Evolutionary conservation across 805 yeast species (phyloP).

Genomic region (Hanseniaspora jakobsenii): DNA sequence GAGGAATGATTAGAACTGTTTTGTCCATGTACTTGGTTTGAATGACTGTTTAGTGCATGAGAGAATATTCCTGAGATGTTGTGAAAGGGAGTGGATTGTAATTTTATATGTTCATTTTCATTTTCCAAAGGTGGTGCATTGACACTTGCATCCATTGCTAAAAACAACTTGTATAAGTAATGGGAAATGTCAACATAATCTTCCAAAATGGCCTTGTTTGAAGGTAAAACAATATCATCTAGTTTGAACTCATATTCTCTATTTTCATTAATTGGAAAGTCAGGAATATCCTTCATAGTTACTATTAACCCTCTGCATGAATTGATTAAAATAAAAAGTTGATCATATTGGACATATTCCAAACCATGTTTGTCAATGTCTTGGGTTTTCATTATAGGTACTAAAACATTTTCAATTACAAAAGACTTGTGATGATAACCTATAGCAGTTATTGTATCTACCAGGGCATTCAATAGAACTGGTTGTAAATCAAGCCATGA

Average conservation of each 20-base stretch:
- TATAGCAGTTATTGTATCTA: slow-evolving; percentile 61
- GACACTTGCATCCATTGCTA: slow-evolving; percentile 53
- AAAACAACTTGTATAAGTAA: slow-evolving; percentile 42
- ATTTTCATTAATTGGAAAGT: slow-evolving; percentile 48
- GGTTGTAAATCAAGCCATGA: slow-evolving; percentile 65
- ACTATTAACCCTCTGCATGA: slow-evolving; percentile 61
- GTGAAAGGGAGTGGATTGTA: slow-evolving; percentile 30
- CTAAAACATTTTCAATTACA: slow-evolving; percentile 62
- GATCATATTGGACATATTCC: slow-evolving; percentile 60
- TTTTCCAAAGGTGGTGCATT: slow-evolving; percentile 39
- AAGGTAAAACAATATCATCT: slow-evolving; percentile 26
- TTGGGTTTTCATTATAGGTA: slow-evolving; percentile 42
- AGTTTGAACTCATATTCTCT: slow-evolving; percentile 27
- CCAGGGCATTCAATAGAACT: slow-evolving; percentile 49
- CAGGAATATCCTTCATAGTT: slow-evolving; percentile 52
- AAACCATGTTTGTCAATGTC: slow-evolving; percentile 31
- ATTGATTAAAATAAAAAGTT: slow-evolving; percentile 52
- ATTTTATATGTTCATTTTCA: slow-evolving; percentile 28
- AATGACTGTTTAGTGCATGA: slow-evolving; percentile 1
- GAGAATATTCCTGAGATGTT: slow-evolving; percentile 21
- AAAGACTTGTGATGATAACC: slow-evolving; percentile 72
- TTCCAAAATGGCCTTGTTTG: slow-evolving; percentile 24
- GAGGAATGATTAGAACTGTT: slow-evolving; percentile 21
- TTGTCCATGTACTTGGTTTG: slow-evolving; percentile 13
- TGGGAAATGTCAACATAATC: slow-evolving; percentile 62